These are phyloP conservation scores for Aspergillus nanangensis DNA, from an alignment of 495 filamentous ascomycete species.

Conservation along the genomic window DNA sequence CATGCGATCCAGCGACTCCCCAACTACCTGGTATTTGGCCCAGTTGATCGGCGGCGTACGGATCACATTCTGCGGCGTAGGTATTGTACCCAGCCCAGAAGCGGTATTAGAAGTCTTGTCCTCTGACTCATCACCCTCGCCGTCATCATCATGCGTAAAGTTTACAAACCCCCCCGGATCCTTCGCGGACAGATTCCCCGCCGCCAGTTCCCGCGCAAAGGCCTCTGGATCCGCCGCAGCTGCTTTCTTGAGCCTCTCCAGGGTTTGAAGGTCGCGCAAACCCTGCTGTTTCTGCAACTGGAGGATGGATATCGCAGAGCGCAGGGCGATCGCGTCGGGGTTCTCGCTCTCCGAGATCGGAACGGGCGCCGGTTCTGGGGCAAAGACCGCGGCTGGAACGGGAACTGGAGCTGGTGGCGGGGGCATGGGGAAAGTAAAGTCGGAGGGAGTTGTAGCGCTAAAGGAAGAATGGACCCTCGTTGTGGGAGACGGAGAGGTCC, in stretches of 20 bases:
- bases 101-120: background rate
- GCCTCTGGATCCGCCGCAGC: conserved; percentile 64
- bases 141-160: conserved; percentile 34
- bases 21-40: conserved; percentile 82
- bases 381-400: conserved; percentile 22
- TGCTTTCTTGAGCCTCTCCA: conserved; percentile 57
- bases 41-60: conserved; percentile 86
- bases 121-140: conserved; percentile 28
- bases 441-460: background rate
- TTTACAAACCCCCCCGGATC: conserved; percentile 37
- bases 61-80: conserved; percentile 75
- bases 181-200: conserved; percentile 46
- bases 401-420: conserved; percentile 10
- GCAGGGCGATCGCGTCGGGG: conserved; percentile 78
- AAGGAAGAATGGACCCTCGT: conserved; percentile 1
- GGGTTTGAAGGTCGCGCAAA: conserved; percentile 59
- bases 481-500: conserved; percentile 26
- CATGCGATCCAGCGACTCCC: conserved; percentile 73
- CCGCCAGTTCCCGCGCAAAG: conserved; percentile 59
- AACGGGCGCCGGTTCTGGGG: conserved; percentile 48
- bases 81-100: conserved; percentile 52
- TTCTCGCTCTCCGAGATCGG: conserved; percentile 75
- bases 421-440: background rate
- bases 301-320: conserved; percentile 73
- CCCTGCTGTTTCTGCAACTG: conserved; percentile 78